Conservation (phyloP, 306 rosid genomes). For the Mimosa bimucronata region DNA sequence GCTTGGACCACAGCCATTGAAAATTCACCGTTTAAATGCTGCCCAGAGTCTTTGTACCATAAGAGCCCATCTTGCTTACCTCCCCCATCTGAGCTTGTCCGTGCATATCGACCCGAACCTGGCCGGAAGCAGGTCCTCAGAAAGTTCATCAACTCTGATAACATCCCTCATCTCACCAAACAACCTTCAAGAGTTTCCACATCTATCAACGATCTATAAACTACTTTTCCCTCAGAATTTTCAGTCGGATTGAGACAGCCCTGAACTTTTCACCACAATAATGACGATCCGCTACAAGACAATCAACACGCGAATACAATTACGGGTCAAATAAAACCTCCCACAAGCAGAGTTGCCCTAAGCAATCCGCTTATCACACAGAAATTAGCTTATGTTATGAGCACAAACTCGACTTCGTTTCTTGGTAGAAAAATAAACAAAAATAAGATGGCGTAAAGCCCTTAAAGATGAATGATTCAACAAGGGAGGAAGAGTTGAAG, state of each 20-base stretch:
- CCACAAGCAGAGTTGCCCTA: slow-evolving; percentile 33
- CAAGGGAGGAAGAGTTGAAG: slow-evolving; percentile 24
- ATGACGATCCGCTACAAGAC: slow-evolving; percentile 31
- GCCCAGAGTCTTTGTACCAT: slow-evolving; percentile 53
- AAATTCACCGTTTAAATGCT: slow-evolving; percentile 48
- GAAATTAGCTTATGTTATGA: slow-evolving; percentile 16
- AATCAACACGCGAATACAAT: slow-evolving; percentile 32
- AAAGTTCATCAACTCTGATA: slow-evolving; percentile 54
- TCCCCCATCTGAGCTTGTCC: slow-evolving; percentile 40
- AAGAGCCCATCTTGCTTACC: slow-evolving; percentile 48
- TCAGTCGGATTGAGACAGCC: slow-evolving; percentile 25
- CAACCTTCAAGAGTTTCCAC: slow-evolving; percentile 55
- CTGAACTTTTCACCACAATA: slow-evolving; percentile 37
- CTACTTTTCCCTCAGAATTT: slow-evolving; percentile 33
- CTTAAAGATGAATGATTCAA: slow-evolving; percentile 42
- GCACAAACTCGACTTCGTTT: slow-evolving; percentile 12
- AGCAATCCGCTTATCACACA: slow-evolving; percentile 35
- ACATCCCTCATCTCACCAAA: slow-evolving; percentile 60
- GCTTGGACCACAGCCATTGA: slow-evolving; percentile 59
- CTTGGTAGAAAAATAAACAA: slow-evolving; percentile 29
- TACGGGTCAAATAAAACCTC: background rate
- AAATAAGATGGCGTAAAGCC: slow-evolving; percentile 45
- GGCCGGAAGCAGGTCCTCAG: slow-evolving; percentile 56
- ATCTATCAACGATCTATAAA: slow-evolving; percentile 44
- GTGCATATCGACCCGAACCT: slow-evolving; percentile 35